phyloP scores from a whole-genome alignment of 108 stramenopile species.

The Pseudonitzschia multiseries region DNA sequence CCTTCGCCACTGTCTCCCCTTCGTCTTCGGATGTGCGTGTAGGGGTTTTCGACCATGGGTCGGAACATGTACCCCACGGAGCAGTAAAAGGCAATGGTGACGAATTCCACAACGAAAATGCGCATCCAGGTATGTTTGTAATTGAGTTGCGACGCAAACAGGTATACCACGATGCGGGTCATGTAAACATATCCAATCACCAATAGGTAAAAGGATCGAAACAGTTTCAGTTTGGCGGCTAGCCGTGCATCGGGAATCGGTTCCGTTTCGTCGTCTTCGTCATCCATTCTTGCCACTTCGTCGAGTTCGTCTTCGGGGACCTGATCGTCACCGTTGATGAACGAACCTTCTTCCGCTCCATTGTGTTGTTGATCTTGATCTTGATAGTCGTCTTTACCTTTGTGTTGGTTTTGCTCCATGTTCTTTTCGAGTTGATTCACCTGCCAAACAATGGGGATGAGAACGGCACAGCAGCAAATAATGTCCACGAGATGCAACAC shows the following conservation, averaged over 20 bases:
- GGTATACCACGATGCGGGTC: slow-evolving; percentile 93
- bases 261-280: slow-evolving; percentile 9
- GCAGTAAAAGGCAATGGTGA: slow-evolving; percentile 89
- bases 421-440: slow-evolving; percentile 78
- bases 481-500: slow-evolving; percentile 95
- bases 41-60: slow-evolving; percentile 83
- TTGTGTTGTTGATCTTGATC: too few species aligned
- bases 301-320: slow-evolving; percentile 40
- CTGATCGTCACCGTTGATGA: slow-evolving; percentile 11
- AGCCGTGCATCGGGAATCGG: slow-evolving; percentile 16
- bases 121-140: slow-evolving; percentile 91
- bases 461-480: slow-evolving; percentile 95
- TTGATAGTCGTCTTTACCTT: slow-evolving; percentile 20
- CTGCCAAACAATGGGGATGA: slow-evolving; percentile 96
- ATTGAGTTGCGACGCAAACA: slow-evolving; percentile 81
- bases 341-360: slow-evolving; percentile 17
- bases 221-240: slow-evolving; percentile 81
- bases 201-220: slow-evolving; percentile 92
- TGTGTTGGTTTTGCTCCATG: slow-evolving; percentile 43
- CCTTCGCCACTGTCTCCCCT: background rate
- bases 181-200: slow-evolving; percentile 95
- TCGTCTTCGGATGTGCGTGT: slow-evolving; percentile 38
- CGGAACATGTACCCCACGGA: slow-evolving; percentile 85
- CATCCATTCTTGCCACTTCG: slow-evolving; percentile 6
- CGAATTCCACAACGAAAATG: slow-evolving; percentile 78